These are phyloP conservation scores for Colletotrichum godetiae DNA, from an alignment of 2,329 filamentous ascomycete species.

Conservation along the genomic window DNA sequence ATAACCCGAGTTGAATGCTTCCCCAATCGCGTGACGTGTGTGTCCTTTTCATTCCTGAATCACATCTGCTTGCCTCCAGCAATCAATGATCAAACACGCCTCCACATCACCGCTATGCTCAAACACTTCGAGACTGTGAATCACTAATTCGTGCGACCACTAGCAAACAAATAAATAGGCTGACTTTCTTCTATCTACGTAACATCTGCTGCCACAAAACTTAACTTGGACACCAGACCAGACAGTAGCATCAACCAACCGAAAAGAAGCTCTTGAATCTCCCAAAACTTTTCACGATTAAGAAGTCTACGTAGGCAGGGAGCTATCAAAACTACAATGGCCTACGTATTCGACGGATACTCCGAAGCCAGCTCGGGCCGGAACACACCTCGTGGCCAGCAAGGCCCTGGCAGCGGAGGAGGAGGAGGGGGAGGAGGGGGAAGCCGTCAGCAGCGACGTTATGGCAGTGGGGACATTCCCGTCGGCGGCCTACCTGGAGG, in stretches of 20 bases:
- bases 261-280: background rate
- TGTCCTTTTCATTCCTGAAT: background rate
- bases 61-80: background rate
- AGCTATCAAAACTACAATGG: background rate
- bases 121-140: background rate
- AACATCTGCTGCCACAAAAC: background rate
- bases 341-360: slow-evolving; percentile 28
- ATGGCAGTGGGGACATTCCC: background rate
- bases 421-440: too few species aligned
- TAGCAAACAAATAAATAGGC: background rate
- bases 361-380: slow-evolving; percentile 8
- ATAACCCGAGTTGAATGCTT: background rate
- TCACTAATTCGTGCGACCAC: background rate
- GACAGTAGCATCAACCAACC: background rate
- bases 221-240: background rate
- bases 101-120: background rate
- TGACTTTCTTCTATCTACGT: background rate
- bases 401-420: background rate
- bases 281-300: too few species aligned
- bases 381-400: background rate
- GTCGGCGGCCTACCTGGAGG: background rate
- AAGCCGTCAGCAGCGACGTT: background rate
- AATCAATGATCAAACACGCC: background rate
- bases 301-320: too few species aligned
- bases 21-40: background rate